phyloP scores from a whole-genome alignment of 768 basidiomycete species.

The Thelephora aurantiotincta region DNA sequence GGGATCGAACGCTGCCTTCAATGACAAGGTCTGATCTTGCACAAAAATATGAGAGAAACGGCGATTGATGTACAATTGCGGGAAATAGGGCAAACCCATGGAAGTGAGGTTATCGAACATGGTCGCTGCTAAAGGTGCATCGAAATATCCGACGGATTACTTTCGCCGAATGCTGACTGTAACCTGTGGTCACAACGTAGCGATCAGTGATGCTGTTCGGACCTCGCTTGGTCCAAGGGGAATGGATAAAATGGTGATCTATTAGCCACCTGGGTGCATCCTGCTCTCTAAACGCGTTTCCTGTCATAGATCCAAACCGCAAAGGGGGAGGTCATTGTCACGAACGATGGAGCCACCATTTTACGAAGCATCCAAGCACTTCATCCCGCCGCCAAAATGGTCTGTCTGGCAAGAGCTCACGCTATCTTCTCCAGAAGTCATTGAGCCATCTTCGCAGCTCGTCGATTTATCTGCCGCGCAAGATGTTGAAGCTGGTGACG shows the following conservation, averaged over 20 bases:
- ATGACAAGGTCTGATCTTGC: conserved; percentile 55
- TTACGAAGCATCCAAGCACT: conserved; percentile 89
- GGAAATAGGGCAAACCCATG: conserved; percentile 85
- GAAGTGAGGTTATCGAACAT: conserved; percentile 95
- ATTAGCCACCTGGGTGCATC: background rate
- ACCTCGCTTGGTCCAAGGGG: conserved; percentile 94
- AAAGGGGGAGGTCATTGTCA: conserved; percentile 94
- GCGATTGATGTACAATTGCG: conserved; percentile 13
- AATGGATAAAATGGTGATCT: conserved; percentile 96
- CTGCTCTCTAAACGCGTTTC: conserved; percentile 1
- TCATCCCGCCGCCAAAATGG: conserved; percentile 99
- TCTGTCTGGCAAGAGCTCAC: conserved; percentile 11
- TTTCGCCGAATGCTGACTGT: conserved; percentile 2
- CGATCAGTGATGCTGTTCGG: conserved; percentile 93
- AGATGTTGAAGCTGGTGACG: conserved; percentile 97
- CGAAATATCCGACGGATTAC: background rate
- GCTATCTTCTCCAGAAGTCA: conserved; percentile 1
- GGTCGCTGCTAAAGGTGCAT: conserved; percentile 90
- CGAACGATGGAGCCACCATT: conserved; percentile 98
- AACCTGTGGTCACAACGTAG: conserved; percentile 24
- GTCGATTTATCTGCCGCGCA: conserved; percentile 97
- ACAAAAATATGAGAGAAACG: background rate
- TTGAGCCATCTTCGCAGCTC: conserved; percentile 35
- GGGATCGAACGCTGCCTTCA: conserved; percentile 38
- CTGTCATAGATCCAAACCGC: conserved; percentile 82